phyloP scores from a whole-genome alignment of 1,284 basidiomycete species.

The Lentinula novae-zelandiae region DNA sequence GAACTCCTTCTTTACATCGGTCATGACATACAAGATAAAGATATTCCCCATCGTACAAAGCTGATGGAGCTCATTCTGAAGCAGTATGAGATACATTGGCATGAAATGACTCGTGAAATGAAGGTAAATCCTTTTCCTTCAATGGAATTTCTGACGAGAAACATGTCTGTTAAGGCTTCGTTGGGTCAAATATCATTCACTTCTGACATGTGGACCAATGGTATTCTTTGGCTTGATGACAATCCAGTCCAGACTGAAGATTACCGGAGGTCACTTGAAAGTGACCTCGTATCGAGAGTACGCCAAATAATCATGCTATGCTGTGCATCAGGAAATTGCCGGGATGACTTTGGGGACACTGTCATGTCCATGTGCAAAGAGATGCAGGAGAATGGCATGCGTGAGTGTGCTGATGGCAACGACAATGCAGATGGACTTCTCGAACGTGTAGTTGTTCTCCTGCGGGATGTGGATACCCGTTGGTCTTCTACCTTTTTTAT shows the following conservation, averaged over 20 bases:
- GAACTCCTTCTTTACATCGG: conserved; percentile 25
- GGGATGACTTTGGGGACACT: conserved; percentile 1
- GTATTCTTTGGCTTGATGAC: conserved; percentile 13
- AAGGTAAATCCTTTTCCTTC: conserved; percentile 20
- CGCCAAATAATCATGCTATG: too few relatives aligned
- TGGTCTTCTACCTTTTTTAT: conserved; percentile 15
- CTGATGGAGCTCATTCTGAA: conserved; percentile 19
- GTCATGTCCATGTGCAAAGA: neutral
- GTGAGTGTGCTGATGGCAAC: too few relatives aligned
- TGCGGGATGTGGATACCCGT: conserved; percentile 1
- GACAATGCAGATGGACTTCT: conserved; percentile 14
- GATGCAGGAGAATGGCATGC: too few relatives aligned
- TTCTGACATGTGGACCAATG: conserved; percentile 18
- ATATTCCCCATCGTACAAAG: conserved; percentile 17
- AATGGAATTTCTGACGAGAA: too few relatives aligned
- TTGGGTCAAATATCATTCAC: conserved; percentile 16
- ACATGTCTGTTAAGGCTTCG: too few relatives aligned
- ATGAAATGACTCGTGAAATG: conserved; percentile 8
- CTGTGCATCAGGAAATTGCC: too few relatives aligned
- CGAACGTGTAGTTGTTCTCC: conserved; percentile 26
- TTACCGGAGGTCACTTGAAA: too few relatives aligned
- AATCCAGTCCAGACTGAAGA: neutral
- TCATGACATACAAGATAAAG: conserved; percentile 7
- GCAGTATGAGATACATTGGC: conserved; percentile 18
- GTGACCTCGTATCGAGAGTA: too few relatives aligned